Evolutionary conservation across 495 filamentous ascomycete genomes (phyloP), one percentile per base, ranked within the genome.

Genomic region (Penicillium chermesinum): DNA sequence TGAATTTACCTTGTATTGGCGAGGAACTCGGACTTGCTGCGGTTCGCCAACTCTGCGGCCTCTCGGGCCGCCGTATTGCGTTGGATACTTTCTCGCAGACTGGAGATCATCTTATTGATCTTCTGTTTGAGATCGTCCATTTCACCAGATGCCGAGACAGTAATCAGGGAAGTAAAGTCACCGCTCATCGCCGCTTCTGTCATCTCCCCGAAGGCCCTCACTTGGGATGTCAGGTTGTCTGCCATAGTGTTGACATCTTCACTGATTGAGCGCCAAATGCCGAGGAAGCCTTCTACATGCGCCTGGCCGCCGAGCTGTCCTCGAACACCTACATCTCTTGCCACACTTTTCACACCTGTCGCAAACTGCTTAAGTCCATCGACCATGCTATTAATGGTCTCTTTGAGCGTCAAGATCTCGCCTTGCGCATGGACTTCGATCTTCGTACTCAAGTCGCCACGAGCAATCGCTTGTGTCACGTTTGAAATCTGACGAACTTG

Each of bases 91-190:
- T 95, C 89, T 35, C 89, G 76, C 52, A 95, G 65, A 57, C 89
- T 89, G 64, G 80, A 88, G 16, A 95, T 87, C 89, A 95, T 95
- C 67, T 90, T 85, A 56, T 95, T 95, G 73, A 95, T 95, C 71
- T 95, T 95, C 44, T 87, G 80, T 66, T 95, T 95, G 54, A 95
- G 74, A 52, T 94, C 89, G 64, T 95, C 91, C 90, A 96, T 95
- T 63, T 96, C 90, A 48, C 90, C 90, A 1, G 89, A 91, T 25
- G 90, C 91, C 61, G 90, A 88, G 9, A 96, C 89, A 9, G 88
- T 91, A 50, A 96, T 90, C 50, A 90, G 76, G 50, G 91, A 87
- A 12, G 85, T 88, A 62, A 96, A 95, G 64, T 96, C 88, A 12
- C 82, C 82, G 45, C 86, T 81, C 48, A 90, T 90, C 62, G 95